phyloP scores from a whole-genome alignment of 257 asterid species.

The Paulownia fortunei region DNA sequence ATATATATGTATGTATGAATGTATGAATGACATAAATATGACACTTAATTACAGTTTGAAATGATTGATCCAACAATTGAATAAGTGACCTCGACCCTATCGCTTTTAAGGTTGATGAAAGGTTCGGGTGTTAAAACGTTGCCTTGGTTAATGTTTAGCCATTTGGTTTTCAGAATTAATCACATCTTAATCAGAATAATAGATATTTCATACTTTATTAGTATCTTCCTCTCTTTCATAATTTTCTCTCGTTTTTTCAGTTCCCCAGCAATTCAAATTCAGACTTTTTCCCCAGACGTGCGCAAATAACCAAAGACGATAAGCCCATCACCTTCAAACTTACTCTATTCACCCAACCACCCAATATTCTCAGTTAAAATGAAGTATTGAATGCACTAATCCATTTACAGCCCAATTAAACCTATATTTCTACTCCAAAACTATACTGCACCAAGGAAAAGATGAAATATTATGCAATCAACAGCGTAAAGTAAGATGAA shows the following conservation, averaged over 20 bases:
- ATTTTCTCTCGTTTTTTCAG: background rate
- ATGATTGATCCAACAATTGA: background rate
- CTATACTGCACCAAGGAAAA: background rate
- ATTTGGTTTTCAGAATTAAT: background rate
- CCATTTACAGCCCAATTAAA: background rate
- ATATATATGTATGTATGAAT: background rate
- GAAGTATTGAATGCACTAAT: background rate
- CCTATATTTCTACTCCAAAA: background rate
- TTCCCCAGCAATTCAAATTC: background rate
- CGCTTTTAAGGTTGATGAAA: background rate
- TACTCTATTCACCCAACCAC: background rate
- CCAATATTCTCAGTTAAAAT: background rate
- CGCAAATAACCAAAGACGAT: constrained; percentile 1
- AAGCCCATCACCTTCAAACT: background rate
- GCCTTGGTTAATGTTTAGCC: background rate
- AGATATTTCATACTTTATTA: background rate
- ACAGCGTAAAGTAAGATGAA: constrained; percentile 1
- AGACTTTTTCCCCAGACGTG: background rate
- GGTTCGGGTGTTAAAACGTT: background rate
- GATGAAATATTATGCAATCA: constrained; percentile 19
- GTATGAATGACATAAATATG: background rate
- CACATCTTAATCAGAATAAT: background rate
- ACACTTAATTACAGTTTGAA: background rate
- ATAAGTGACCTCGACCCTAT: background rate
- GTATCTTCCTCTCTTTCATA: background rate